These are phyloP conservation scores for Rhizopus microsporus DNA, from an alignment of 371 early-diverging fungal species.

Conservation along the genomic window DNA sequence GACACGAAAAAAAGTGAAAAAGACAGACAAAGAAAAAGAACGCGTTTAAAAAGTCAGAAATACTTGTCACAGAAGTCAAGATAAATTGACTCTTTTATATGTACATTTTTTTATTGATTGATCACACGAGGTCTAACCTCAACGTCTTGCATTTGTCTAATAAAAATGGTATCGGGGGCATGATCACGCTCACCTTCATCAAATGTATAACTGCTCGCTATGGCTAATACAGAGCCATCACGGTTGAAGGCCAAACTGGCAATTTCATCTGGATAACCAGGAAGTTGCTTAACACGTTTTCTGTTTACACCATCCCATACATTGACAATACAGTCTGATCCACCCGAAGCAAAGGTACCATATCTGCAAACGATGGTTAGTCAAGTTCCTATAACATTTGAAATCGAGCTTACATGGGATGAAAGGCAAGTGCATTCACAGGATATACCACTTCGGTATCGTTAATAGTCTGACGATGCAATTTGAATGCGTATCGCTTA, in stretches of 20 bases:
- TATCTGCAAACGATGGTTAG: conserved; percentile 41
- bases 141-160: conserved; percentile 67
- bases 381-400: not conserved
- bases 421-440: conserved; percentile 91
- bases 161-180: conserved; percentile 79
- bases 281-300: conserved; percentile 82
- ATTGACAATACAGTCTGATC: conserved; percentile 90
- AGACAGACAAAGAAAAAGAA: conserved; percentile 1
- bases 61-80: not conserved
- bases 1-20: not conserved
- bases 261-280: conserved; percentile 83
- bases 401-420: conserved; percentile 72
- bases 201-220: conserved; percentile 91
- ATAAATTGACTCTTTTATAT: conserved; percentile 2
- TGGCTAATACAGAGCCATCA: conserved; percentile 80
- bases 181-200: conserved; percentile 94
- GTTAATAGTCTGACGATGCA: conserved; percentile 80
- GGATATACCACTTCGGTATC: conserved; percentile 90
- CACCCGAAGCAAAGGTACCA: conserved; percentile 95
- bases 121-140: conserved; percentile 63
- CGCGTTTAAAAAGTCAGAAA: conserved; percentile 13
- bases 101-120: conserved; percentile 1
- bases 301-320: conserved; percentile 93
- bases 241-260: conserved; percentile 79
- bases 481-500: conserved; percentile 94